Percentiles rank a stretch among this genome's conserved stretches.
These are phyloP conservation scores for Dothidotthia symphoricarpi DNA, from an alignment of 2,329 filamentous ascomycete species.

Conservation along the genomic window DNA sequence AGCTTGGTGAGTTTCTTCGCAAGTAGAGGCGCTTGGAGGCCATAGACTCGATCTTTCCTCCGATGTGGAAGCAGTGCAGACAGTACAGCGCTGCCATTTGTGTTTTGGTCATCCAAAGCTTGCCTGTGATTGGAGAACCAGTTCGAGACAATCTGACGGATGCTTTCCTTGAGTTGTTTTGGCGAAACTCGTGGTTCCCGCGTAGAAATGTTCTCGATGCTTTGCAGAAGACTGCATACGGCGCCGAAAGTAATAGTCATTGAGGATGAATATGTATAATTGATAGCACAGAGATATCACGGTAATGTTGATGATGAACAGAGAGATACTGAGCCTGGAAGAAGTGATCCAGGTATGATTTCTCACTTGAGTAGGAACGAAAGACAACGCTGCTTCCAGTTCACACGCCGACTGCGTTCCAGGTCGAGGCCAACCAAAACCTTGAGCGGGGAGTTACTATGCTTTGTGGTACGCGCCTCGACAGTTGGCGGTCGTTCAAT, in stretches of 20 bases:
- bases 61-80: slow-evolving; percentile 75
- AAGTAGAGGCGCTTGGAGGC: slow-evolving; percentile 61
- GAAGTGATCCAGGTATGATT: slow-evolving; percentile 1
- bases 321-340: not conserved
- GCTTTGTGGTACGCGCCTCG: not conserved
- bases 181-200: slow-evolving; percentile 44
- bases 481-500: not conserved
- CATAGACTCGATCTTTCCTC: slow-evolving; percentile 75
- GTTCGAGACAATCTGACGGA: slow-evolving; percentile 47
- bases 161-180: slow-evolving; percentile 24
- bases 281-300: not conserved
- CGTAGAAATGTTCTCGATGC: slow-evolving; percentile 55
- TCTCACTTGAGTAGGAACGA: not conserved
- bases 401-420: too few species aligned
- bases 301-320: not conserved
- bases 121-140: slow-evolving; percentile 70
- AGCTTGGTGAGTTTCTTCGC: slow-evolving; percentile 66
- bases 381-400: too few species aligned
- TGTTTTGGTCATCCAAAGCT: slow-evolving; percentile 57
- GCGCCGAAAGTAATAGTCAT: slow-evolving; percentile 69
- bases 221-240: slow-evolving; percentile 72
- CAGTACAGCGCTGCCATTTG: slow-evolving; percentile 63
- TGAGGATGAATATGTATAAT: not conserved
- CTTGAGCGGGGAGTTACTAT: not conserved
- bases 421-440: too few species aligned